These are phyloP conservation scores for Haberlea rhodopensis DNA, from an alignment of 257 asterid genomes.

Conservation along the genomic window DNA sequence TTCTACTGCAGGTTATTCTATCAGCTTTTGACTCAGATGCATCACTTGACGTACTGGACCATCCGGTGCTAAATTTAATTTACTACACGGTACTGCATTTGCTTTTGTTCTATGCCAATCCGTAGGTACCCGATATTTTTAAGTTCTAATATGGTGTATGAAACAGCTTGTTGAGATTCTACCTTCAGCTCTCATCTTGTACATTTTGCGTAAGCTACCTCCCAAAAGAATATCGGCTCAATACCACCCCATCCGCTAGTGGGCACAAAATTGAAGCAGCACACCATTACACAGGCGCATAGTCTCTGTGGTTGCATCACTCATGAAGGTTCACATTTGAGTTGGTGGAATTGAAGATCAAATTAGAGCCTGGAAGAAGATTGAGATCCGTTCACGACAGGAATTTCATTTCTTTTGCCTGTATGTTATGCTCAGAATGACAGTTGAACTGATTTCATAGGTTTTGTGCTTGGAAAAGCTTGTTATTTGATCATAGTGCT, in stretches of 20 bases:
- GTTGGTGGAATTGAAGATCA: too few species aligned
- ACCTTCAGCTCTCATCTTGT: conserved; percentile 66
- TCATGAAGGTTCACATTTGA: too few species aligned
- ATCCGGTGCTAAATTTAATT: conserved; percentile 73
- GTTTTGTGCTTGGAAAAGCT: too few species aligned
- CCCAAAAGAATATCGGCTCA: conserved; percentile 59
- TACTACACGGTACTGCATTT: conserved; percentile 60
- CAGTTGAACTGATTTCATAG: too few species aligned
- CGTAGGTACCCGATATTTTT: neutral
- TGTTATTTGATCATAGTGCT: too few species aligned
- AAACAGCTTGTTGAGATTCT: conserved; percentile 75
- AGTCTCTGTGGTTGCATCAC: conserved; percentile 19
- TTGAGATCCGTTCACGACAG: too few species aligned
- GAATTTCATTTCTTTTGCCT: too few species aligned
- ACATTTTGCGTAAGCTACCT: conserved; percentile 67
- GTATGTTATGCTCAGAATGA: too few species aligned
- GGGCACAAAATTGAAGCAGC: neutral
- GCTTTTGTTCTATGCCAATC: neutral
- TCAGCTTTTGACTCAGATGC: conserved; percentile 78
- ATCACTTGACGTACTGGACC: conserved; percentile 77
- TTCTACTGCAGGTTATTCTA: conserved; percentile 58
- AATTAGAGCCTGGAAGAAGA: too few species aligned
- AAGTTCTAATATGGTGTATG: conserved; percentile 21
- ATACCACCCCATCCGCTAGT: conserved; percentile 59
- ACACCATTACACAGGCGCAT: neutral